Evolutionary conservation across 2,329 filamentous ascomycete genomes (phyloP).

Genomic region (Penicillium sp.): DNA sequence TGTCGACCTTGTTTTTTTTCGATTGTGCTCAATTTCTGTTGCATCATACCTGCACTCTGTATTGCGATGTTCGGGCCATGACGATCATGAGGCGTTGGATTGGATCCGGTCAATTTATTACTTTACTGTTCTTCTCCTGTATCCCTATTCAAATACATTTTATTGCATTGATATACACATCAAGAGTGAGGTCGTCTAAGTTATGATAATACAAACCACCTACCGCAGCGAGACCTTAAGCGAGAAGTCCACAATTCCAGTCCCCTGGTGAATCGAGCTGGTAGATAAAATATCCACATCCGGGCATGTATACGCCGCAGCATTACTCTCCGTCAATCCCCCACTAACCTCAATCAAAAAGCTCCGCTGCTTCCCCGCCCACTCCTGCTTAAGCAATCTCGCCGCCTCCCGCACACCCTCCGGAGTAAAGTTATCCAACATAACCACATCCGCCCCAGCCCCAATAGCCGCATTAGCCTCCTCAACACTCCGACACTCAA

Average conservation of each 20-base stretch:
- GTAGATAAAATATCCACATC: slow-evolving; percentile 97
- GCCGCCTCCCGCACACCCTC: slow-evolving; percentile 78
- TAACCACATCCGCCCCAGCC: slow-evolving; percentile 91
- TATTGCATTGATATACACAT: slow-evolving; percentile 1
- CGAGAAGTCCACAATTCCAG: slow-evolving; percentile 92
- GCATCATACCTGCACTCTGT: slow-evolving; percentile 12
- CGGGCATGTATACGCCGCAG: slow-evolving; percentile 70
- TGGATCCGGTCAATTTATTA: slow-evolving; percentile 8
- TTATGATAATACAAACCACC: slow-evolving; percentile 18
- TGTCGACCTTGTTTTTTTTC: slow-evolving; percentile 6
- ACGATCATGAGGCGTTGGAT: slow-evolving; percentile 23
- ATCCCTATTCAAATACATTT: slow-evolving; percentile 22
- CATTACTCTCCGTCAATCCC: slow-evolving; percentile 83
- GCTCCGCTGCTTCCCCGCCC: slow-evolving; percentile 69
- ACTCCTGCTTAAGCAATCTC: slow-evolving; percentile 74
- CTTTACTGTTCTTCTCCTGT: slow-evolving; percentile 18
- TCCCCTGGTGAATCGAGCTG: slow-evolving; percentile 95
- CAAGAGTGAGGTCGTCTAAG: neutral
- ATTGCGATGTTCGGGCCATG: slow-evolving; percentile 22
- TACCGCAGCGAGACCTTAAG: slow-evolving; percentile 71
- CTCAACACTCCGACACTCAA: slow-evolving; percentile 85
- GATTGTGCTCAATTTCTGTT: slow-evolving; percentile 6
- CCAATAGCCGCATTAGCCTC: slow-evolving; percentile 90
- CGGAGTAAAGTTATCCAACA: slow-evolving; percentile 93
- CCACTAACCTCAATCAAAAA: slow-evolving; percentile 93